phyloP scores from a whole-genome alignment of 2,329 filamentous ascomycete genomes.

The Immersiporthe knoxdaviesiana region DNA sequence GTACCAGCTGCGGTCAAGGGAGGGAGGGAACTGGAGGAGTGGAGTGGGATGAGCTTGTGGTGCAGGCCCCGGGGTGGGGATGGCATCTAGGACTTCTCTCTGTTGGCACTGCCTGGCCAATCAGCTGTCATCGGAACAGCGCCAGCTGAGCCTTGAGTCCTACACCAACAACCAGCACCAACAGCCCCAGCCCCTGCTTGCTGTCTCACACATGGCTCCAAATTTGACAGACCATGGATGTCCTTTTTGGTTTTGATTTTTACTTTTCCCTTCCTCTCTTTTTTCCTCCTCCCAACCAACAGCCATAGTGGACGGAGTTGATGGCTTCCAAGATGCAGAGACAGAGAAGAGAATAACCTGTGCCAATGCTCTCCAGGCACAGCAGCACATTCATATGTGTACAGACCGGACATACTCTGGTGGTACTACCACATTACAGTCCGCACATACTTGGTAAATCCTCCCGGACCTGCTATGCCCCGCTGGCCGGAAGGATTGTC shows the following conservation, averaged over 20 bases:
- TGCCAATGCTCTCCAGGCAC: neutral
- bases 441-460: no score
- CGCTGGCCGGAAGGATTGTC: constrained; percentile 22
- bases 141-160: constrained; percentile 10
- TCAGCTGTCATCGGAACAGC: neutral
- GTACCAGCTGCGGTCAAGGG: neutral
- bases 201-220: neutral
- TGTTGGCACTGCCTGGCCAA: neutral
- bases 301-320: neutral
- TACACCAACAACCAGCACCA: constrained; percentile 10
- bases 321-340: neutral
- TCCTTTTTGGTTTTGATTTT: neutral
- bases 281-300: neutral
- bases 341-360: neutral
- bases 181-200: neutral
- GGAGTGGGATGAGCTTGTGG: neutral
- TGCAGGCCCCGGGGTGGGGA: neutral
- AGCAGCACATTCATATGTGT: no score
- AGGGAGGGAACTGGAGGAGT: neutral
- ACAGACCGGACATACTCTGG: no score
- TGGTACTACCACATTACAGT: neutral
- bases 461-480: constrained; percentile 16
- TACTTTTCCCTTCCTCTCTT: neutral
- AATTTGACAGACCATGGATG: neutral
- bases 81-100: constrained; percentile 5